Evolutionary conservation across 108 stramenopile species (phyloP), one percentile per base, ranked within the genome.

Genomic region (Skeletonema menzelii): DNA sequence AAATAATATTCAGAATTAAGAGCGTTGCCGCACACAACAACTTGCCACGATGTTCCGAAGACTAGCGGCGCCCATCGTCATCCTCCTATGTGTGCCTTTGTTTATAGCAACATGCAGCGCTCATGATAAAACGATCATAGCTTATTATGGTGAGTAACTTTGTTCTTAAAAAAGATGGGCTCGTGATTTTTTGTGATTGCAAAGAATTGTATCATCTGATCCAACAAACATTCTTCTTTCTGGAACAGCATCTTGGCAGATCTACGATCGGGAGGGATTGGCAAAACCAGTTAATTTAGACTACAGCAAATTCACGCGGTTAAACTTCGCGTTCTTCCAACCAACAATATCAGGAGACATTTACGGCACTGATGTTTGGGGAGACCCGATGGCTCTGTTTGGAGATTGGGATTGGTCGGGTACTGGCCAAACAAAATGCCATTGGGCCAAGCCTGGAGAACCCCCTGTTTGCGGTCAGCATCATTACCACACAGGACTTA

Each of bases 271-370:
- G 27, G 31, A 57, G 31, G 8, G 27, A 3, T 55, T 64, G 35
- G 77, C 82, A 62, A 70, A 69, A 22, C 82, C 82, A 19, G 19
- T 67, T 46, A 83, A 79, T 53, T 46, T 79, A 12, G 73, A 79
- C 56, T 34, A 59, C 32, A 53, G 67, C 26, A 83, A 83, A 24
- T 73, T 79, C 1, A 72, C 75, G 1, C 59, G 82, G 3, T 53
- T 66, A 53, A 83, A 83, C 68, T 83, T 79, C 59, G 82, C 82
- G 34, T 82, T 82, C 66, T 82, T 82, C 56, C 81, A 82, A 56
- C 30, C 24, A 34, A 53, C 57, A 22, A 38, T 17, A 13, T 11
- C 31, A 0, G 76, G 76, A 32, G 30, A 80, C 11, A 70, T 81
- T 6, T 81, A 34, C 17, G 75, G 80, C n/a, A 82, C 81, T 14